Evolutionary conservation across 2,329 filamentous ascomycete species (phyloP).

Genomic region (Cercospora sp.): DNA sequence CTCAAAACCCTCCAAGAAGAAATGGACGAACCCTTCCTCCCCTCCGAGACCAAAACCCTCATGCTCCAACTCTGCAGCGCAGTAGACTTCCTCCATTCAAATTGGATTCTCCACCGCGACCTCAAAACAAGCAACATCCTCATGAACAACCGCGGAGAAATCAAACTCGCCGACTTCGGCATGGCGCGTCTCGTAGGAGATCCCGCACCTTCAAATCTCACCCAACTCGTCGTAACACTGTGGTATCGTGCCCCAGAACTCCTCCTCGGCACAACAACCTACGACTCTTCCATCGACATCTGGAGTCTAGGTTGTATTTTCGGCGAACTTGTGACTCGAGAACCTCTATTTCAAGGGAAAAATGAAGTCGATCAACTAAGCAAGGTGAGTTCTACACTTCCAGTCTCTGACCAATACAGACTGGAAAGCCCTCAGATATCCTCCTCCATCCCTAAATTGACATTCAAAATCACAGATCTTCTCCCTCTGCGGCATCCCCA

Average conservation of each 20-base stretch:
- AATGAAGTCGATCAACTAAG: slow-evolving; percentile 91
- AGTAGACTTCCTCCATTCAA: slow-evolving; percentile 79
- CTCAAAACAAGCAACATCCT: slow-evolving; percentile 93
- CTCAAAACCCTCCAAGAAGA: slow-evolving; percentile 89
- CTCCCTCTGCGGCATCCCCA: slow-evolving; percentile 82
- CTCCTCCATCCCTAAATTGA: slow-evolving; percentile 19
- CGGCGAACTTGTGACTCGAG: slow-evolving; percentile 80
- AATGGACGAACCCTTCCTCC: slow-evolving; percentile 90
- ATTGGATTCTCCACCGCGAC: slow-evolving; percentile 88
- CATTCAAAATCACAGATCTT: slow-evolving; percentile 62
- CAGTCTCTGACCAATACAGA: slow-evolving; percentile 24
- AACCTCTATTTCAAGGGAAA: slow-evolving; percentile 80
- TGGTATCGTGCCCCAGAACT: slow-evolving; percentile 96
- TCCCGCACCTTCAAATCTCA: slow-evolving; percentile 72
- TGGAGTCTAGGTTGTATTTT: slow-evolving; percentile 98
- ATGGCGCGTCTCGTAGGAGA: slow-evolving; percentile 90
- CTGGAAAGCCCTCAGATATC: slow-evolving; percentile 34
- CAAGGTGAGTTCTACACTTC: slow-evolving; percentile 49
- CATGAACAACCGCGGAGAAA: slow-evolving; percentile 88
- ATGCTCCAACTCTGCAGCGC: slow-evolving; percentile 79
- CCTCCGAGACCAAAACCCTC: slow-evolving; percentile 89
- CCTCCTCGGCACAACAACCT: slow-evolving; percentile 74
- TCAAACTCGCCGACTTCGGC: slow-evolving; percentile 97
- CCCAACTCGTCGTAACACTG: slow-evolving; percentile 89
- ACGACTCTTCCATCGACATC: slow-evolving; percentile 80